Base-by-base conservation (phyloP, 2,329 filamentous ascomycete species). In the Aspergillus sp. region DNA sequence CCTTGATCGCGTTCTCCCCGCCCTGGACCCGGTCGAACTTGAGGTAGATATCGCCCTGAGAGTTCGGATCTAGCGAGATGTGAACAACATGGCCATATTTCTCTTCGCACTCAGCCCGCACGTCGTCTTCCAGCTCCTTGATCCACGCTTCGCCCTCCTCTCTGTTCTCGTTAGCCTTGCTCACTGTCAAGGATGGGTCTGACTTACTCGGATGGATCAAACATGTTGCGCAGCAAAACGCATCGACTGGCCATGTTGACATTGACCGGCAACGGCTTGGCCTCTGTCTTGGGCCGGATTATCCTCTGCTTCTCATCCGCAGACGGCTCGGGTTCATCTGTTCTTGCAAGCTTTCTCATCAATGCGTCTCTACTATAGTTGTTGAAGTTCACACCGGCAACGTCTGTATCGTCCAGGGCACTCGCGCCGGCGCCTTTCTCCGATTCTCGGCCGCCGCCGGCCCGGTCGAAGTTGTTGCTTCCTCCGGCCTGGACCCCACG, bases 81-180 rank as follows among this genome's bases (percentile, higher is more conserved):
- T 98, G 91, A 61, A 96, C 86, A 53, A 98, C 89, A 52, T 89
- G 84, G 55, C 91, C 91, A 70, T 96, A 98, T 71, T 91, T 93
- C 51, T 78, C 74, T 67, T 93, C 84, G 59, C 89, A 94, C 70
- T 98, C 91, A 53, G 77, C 72, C 63, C 83, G 82, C 57, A 98
- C 84, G 56, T 98, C 91, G 58, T 86, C 80, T 67, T 95, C 88
- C 47, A 98, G 72, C 52, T 95, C 86, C 58, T 93, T 93, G 56
- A 86, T 72, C 89, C 91, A 98, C 47, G 66, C 64, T 45, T 93
- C 85, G 53, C 80, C 84, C 68, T 84, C 78, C 70, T 93, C 85
- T 61, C 85, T 93, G 50, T 51, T 39, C 27, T 26, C 27, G 41
- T 71, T 53, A 70, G 57, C 28, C 35, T 44, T 5, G 16, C 29